Percentiles rank a stretch among this genome's conserved stretches.
Conservation (phyloP, 1,139 yeast species). For the Suhomyces bribrorum region DNA sequence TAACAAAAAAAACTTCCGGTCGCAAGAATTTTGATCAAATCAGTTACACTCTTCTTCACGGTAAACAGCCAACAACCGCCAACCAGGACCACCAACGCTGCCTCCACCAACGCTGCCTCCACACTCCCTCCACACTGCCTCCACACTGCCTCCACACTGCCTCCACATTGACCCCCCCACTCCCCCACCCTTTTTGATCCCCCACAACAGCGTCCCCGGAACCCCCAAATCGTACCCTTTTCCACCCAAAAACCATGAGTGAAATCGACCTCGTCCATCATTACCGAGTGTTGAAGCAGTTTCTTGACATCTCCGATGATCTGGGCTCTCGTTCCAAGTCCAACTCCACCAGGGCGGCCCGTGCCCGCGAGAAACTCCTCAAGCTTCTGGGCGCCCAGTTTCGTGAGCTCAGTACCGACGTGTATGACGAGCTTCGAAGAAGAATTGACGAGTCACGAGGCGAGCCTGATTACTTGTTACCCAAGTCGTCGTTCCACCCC, state of each 20-base stretch:
- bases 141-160: too few species aligned
- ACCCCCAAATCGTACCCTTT: too few species aligned
- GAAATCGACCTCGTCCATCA: constrained; percentile 46
- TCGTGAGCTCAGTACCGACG: constrained; percentile 87
- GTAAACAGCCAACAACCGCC: too few species aligned
- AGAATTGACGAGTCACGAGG: constrained; percentile 58
- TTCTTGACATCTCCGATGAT: constrained; percentile 54
- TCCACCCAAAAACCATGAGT: constrained; percentile 18
- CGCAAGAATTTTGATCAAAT: not conserved
- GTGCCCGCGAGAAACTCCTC: constrained; percentile 82
- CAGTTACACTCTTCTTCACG: not conserved
- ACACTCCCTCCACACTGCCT: too few species aligned
- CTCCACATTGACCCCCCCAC: too few species aligned
- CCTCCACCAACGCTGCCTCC: too few species aligned
- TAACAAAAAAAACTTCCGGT: constrained; percentile 9
- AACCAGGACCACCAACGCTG: too few species aligned
- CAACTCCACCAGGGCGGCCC: constrained; percentile 60
- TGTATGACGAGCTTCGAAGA: constrained; percentile 84
- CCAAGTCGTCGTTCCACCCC: constrained; percentile 79
- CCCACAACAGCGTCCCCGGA: too few species aligned
- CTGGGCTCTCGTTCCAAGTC: constrained; percentile 42
- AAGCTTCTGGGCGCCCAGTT: constrained; percentile 84
- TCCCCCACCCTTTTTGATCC: too few species aligned
- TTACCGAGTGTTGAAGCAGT: constrained; percentile 53
- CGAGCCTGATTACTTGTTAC: constrained; percentile 65